Conservation (phyloP, 2,329 filamentous ascomycete species). For the Dactylellina haptotyla region DNA sequence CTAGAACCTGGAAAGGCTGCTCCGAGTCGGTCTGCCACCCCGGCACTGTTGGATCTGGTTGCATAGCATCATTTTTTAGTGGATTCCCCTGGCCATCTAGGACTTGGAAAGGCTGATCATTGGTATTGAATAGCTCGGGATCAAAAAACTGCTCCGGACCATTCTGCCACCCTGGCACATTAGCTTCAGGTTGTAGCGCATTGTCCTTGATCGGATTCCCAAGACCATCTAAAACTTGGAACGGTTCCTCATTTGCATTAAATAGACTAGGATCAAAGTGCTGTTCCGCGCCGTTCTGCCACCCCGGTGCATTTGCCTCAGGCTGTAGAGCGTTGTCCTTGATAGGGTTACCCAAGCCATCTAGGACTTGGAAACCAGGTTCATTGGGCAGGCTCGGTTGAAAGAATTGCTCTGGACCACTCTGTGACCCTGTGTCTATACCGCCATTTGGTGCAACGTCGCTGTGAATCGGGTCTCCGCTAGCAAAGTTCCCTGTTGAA, state of each 20-base stretch:
- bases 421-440: not conserved
- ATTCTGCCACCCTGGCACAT: not conserved
- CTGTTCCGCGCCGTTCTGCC: slow-evolving; percentile 1
- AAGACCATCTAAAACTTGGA: not conserved
- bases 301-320: not conserved
- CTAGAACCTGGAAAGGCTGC: not conserved
- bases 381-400: not conserved
- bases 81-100: slow-evolving; percentile 11
- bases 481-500: not conserved
- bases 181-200: not conserved
- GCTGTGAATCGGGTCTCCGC: slow-evolving; percentile 4
- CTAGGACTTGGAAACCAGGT: not conserved
- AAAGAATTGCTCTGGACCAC: slow-evolving; percentile 9
- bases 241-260: not conserved
- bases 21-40: not conserved
- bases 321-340: not conserved
- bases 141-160: slow-evolving; percentile 9
- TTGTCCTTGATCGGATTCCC: slow-evolving; percentile 7
- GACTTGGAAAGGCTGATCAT: not conserved
- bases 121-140: not conserved
- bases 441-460: not conserved
- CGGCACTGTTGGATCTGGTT: no score
- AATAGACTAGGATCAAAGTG: slow-evolving; percentile 3
- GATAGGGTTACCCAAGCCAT: slow-evolving; percentile 1
- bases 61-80: not conserved